Percentiles rank a stretch among this genome's conserved stretches.
Conservation (phyloP, 75 land plant genomes). For the Pinus albicaulis region DNA sequence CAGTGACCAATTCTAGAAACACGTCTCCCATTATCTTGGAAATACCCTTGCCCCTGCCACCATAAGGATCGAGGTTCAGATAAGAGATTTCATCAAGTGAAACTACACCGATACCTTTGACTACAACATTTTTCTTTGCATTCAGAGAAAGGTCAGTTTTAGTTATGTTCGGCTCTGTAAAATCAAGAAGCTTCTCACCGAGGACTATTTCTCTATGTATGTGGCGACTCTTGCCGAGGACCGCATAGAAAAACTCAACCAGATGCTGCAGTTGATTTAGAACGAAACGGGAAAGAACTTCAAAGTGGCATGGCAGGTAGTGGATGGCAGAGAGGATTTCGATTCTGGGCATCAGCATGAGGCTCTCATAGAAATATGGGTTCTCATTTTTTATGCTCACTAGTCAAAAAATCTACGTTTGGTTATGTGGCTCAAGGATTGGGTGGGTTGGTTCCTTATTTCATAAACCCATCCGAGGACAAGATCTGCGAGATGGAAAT, state of each 20-base stretch:
- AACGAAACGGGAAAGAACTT: not conserved
- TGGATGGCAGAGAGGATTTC: too few species aligned
- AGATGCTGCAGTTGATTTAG: not conserved
- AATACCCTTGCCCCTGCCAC: too few species aligned
- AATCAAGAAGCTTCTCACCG: not conserved
- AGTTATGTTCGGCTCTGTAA: slow-evolving; percentile 5
- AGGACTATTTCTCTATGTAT: not conserved
- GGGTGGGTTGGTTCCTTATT: too few species aligned
- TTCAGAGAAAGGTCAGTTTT: slow-evolving; percentile 7
- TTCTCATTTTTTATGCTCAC: slow-evolving; percentile 37
- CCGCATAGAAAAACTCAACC: not conserved
- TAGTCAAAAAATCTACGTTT: too few species aligned
- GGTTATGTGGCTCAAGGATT: too few species aligned
- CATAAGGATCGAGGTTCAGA: too few species aligned
- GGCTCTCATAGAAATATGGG: slow-evolving; percentile 52
- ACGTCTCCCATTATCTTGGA: slow-evolving; percentile 1
- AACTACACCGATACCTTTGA: too few species aligned
- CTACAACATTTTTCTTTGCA: slow-evolving; percentile 17
- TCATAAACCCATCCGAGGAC: too few species aligned
- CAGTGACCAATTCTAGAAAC: slow-evolving; percentile 17
- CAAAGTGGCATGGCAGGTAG: slow-evolving; percentile 12
- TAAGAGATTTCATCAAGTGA: too few species aligned
- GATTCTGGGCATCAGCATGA: slow-evolving; percentile 14
- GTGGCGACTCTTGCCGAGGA: not conserved
- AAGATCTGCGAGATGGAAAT: too few species aligned